Evolutionary conservation across 2,329 filamentous ascomycete species (phyloP).

Genomic region (Mycogone perniciosa): DNA sequence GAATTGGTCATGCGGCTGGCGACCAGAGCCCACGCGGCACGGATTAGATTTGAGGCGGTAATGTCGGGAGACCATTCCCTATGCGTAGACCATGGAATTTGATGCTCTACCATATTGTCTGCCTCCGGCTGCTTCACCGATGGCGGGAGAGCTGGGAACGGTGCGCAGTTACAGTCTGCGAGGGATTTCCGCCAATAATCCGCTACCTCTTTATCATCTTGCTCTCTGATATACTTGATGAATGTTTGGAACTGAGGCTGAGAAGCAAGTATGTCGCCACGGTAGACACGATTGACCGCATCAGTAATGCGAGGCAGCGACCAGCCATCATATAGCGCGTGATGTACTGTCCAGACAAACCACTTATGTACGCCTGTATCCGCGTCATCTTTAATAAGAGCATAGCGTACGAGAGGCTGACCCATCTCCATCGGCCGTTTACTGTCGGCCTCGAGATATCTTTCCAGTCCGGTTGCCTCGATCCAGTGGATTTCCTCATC

Average conservation of each 20-base stretch:
- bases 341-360: constrained; percentile 1
- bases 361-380: not conserved
- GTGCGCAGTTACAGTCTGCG: not conserved
- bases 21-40: not conserved
- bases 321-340: not conserved
- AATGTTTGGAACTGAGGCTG: not conserved
- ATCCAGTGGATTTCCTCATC: constrained; percentile 23
- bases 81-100: not conserved
- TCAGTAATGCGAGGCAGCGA: not conserved
- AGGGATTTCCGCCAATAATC: not conserved
- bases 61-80: not conserved
- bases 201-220: not conserved
- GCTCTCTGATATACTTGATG: constrained; percentile 1
- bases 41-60: not conserved
- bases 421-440: not conserved
- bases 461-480: constrained; percentile 7
- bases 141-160: not conserved
- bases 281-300: not conserved
- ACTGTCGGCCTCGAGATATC: not conserved
- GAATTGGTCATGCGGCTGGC: not conserved
- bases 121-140: not conserved
- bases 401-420: not conserved
- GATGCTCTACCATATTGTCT: not conserved
- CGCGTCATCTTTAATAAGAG: not conserved
- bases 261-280: not conserved